Evolutionary conservation across 2,329 filamentous ascomycete species (phyloP), one percentile per base, ranked within the genome.

Genomic region (Penicillium sclerotigenum): DNA sequence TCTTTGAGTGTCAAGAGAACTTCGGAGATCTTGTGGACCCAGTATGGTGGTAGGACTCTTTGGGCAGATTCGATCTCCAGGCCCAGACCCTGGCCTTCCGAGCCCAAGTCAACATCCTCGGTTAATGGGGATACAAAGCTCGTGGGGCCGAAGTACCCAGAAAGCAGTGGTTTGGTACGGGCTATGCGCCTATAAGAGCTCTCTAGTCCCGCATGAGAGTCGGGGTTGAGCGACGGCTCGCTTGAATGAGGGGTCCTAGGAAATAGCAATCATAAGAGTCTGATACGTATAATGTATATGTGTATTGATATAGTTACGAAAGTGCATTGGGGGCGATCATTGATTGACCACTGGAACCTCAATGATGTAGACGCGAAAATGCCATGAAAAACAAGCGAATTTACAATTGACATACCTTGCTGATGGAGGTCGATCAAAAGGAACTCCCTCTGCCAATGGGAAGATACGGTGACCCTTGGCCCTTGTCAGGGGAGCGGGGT

Each of bases 61-160:
- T 58, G 49, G 9, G 54, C 36, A 29, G 46, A 42, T 41, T 54
- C 54, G 38, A 52, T 55, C 8, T 59, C 58, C 5, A 56, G 42
- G 22, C 59, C 54, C 28, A 50, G 56, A n/a, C 56, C 51, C n/a
- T 42, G 54, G 10, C 53, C 50, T 24, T 58, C 56, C 16, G 60
- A 59, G n/a, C 59, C 56, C 14, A 63, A 43, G 20, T 64, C 66
- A 14, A 59, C 58, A 47, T 60, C 62, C 4, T 66, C 63, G 9
- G 58, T 59, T 40, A 73, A 59, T 3, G 63, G 59, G 5, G 68
- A 65, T 1, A 71, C 63, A 53, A 71, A 72, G 50, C 70, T 73
- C 2, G 66, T 73, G 3, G 71, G 70, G 10, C 71, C 71, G n/a
- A 73, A 61, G 31, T 73, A 71, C 8, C 69, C 65, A 11, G 66